Base-by-base conservation (phyloP, 495 filamentous ascomycete species). In the Acidiella bohemica region DNA sequence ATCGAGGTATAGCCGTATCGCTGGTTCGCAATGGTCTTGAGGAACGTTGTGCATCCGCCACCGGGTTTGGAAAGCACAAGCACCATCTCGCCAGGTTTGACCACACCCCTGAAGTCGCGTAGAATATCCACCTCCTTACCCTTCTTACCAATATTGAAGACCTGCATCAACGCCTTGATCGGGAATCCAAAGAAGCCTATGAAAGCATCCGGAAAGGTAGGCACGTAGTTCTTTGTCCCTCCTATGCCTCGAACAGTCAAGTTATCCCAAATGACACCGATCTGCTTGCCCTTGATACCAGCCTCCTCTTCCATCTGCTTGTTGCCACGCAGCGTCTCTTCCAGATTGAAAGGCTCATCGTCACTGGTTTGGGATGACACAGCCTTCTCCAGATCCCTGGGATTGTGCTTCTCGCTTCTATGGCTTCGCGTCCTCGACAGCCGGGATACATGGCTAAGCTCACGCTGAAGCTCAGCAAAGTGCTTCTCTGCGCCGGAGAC, bases 11-110 rank as follows among this genome's bases (percentile, higher is more conserved):
- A 93, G 26, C 85, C 86, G 50, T 68, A 72, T 5, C 82, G 69
- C 51, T 85, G 80, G 48, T 93, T 92, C 12, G 79, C 72, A 45
- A 95, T 80, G 17, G 77, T 71, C 56, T 90, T 92, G 16, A 94
- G 64, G 50, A 93, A 88, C 0, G 84, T 84, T 0, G 86, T 86
- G 56, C 86, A 94, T 24, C 86, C 86, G 7, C 76, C 78, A 0
- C 86, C 87, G 0, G 87, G 87, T 38, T 81, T 72, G 9, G 87
- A 86, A 14, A 95, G 67, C 8, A 95, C 87, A 14, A 95, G 63
- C 1, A 92, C 67, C 86, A 93, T 93, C 59, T 95, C 86, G 12
- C 87, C 87, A 0, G 47, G 47, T 14, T 59, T 62, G 6, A 67
- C 56, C 6, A 76, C 63, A 23, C 76, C 76, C 5, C 61, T 57